Conservation (phyloP, 2,329 filamentous ascomycete species). For the Cladophialophora immunda region DNA sequence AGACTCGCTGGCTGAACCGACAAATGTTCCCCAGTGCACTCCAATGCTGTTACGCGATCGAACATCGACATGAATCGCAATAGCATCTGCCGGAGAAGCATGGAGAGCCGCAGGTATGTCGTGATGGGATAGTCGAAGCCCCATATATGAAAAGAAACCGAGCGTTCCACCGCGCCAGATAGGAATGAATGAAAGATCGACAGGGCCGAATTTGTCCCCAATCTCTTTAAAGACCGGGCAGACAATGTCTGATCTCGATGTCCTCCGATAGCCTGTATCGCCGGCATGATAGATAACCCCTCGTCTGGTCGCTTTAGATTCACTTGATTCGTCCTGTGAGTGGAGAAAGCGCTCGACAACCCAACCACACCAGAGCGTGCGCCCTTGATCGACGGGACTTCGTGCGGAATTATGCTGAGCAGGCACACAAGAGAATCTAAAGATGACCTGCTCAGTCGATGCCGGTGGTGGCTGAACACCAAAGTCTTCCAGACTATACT, state of each 20-base stretch:
- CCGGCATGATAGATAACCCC: constrained; percentile 52
- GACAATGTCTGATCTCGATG: constrained; percentile 46
- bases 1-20: constrained; percentile 29
- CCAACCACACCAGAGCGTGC: constrained; percentile 59
- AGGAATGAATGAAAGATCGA: constrained; percentile 59
- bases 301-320: constrained; percentile 28
- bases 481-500: constrained; percentile 36
- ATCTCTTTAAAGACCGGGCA: constrained; percentile 60
- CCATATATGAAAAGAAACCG: constrained; percentile 32
- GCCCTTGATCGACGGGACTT: constrained; percentile 49
- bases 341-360: constrained; percentile 42
- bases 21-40: constrained; percentile 60
- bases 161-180: constrained; percentile 55
- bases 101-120: constrained; percentile 56
- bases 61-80: constrained; percentile 58
- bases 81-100: constrained; percentile 56
- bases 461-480: constrained; percentile 25
- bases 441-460: constrained; percentile 21
- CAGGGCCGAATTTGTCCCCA: constrained; percentile 56
- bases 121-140: constrained; percentile 48
- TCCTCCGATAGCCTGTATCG: constrained; percentile 58
- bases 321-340: constrained; percentile 41
- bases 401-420: constrained; percentile 58
- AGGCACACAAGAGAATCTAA: constrained; percentile 31
- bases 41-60: constrained; percentile 57